Percentiles rank a stretch among this genome's conserved stretches.
Evolutionary conservation across 2,329 filamentous ascomycete species (phyloP).

Genomic region (Beauveria asiatica): DNA sequence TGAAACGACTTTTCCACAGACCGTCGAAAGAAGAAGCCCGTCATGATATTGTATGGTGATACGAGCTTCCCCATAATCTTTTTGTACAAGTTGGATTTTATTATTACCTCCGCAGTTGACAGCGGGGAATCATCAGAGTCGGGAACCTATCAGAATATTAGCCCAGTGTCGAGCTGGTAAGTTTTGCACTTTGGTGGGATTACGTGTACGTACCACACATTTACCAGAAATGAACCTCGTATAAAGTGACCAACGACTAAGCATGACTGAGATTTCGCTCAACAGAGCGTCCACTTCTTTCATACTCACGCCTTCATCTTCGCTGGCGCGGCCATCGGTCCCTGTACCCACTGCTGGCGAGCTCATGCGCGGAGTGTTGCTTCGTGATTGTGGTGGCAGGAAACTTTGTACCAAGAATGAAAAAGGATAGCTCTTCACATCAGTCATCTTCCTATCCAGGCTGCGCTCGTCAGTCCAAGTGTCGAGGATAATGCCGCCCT

Average conservation of each 20-base stretch:
- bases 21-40: constrained; percentile 91
- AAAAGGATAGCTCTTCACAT: constrained; percentile 96
- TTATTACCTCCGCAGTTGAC: constrained; percentile 62
- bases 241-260: constrained; percentile 88
- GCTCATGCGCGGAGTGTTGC: constrained; percentile 58
- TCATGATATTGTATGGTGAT: constrained; percentile 82
- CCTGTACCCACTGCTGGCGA: constrained; percentile 62
- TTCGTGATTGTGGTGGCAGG: constrained; percentile 58
- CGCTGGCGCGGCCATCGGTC: constrained; percentile 52
- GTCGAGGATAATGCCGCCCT: constrained; percentile 91
- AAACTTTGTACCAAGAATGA: constrained; percentile 96
- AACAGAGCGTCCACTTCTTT: constrained; percentile 86
- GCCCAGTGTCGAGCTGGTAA: constrained; percentile 9
- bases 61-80: constrained; percentile 71
- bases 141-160: constrained; percentile 35
- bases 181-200: background rate
- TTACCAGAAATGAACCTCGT: constrained; percentile 81
- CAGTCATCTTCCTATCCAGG: constrained; percentile 79
- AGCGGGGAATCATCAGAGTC: constrained; percentile 48
- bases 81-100: constrained; percentile 68
- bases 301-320: constrained; percentile 94
- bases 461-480: constrained; percentile 87
- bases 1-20: constrained; percentile 98
- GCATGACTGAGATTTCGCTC: constrained; percentile 84
- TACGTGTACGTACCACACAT: constrained; percentile 55